phyloP scores from a whole-genome alignment of 352 stramenopile species.

The Phytopythium mirpurense region DNA sequence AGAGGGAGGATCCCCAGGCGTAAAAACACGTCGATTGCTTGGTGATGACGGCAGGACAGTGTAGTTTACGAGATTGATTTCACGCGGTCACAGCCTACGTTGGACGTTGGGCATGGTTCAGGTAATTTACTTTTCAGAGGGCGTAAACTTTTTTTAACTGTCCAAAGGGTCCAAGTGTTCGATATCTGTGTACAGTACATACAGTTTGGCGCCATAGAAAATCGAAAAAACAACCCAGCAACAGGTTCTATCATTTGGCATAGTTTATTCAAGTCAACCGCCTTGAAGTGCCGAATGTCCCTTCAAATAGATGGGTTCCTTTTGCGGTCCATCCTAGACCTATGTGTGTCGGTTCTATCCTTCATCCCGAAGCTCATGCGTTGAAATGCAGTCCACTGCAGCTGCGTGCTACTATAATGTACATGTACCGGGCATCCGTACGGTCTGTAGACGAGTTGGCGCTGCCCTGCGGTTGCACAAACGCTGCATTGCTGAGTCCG shows the following conservation, averaged over 20 bases:
- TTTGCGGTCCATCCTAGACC: conserved; percentile 1
- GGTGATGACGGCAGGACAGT: background rate
- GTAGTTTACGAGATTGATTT: conserved; percentile 1
- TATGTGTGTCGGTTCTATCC: background rate
- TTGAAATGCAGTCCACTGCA: too few species aligned
- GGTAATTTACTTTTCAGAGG: too few species aligned
- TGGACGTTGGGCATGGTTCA: too few species aligned
- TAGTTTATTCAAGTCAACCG: background rate
- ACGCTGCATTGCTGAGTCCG: background rate
- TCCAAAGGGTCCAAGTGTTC: too few species aligned
- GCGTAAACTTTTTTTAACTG: too few species aligned
- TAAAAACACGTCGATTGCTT: conserved; percentile 7
- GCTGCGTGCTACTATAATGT: too few species aligned
- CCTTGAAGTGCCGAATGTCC: conserved; percentile 3
- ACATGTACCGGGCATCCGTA: background rate
- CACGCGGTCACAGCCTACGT: background rate
- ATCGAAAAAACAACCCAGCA: conserved; percentile 4
- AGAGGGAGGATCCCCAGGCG: background rate
- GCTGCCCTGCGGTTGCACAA: background rate
- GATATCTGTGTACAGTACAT: too few species aligned
- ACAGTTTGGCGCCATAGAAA: background rate
- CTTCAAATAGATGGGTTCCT: conserved; percentile 4
- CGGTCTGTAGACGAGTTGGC: background rate
- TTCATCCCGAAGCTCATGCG: too few species aligned
- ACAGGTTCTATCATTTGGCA: too few species aligned